These are phyloP conservation scores for Corylus heterophylla DNA, from an alignment of 306 rosid genomes.

Conservation along the genomic window DNA sequence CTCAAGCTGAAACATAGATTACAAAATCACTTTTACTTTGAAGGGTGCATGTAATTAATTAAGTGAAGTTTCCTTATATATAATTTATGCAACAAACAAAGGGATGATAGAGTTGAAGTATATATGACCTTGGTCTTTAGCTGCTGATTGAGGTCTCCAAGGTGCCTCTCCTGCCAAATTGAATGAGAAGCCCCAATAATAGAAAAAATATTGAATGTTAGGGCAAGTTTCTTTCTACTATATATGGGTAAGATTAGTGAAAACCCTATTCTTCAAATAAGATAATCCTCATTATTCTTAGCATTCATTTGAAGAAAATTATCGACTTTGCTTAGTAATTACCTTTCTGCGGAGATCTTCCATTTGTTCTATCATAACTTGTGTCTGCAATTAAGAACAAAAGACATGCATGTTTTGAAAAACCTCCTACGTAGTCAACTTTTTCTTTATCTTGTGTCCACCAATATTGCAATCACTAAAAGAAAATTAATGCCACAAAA, in stretches of 20 bases:
- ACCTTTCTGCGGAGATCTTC: constrained; percentile 84
- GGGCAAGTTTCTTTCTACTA: neutral
- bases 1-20: constrained; percentile 51
- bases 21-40: too few relatives aligned
- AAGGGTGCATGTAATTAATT: too few relatives aligned
- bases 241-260: neutral
- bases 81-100: neutral
- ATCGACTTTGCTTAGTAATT: neutral
- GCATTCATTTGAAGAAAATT: neutral
- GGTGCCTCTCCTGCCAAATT: constrained; percentile 66
- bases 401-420: neutral
- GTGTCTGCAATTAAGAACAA: constrained; percentile 51
- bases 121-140: constrained; percentile 69
- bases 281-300: neutral
- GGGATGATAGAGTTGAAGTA: neutral
- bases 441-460: too few relatives aligned
- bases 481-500: too few relatives aligned
- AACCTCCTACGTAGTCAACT: neutral
- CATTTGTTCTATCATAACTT: constrained; percentile 75
- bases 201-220: neutral
- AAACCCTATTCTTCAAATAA: neutral
- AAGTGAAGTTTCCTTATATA: neutral
- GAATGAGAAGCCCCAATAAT: constrained; percentile 5
- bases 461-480: too few relatives aligned
- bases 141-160: constrained; percentile 72